Base-by-base conservation (phyloP, 2,329 filamentous ascomycete genomes). In the Volutella citrinella region DNA sequence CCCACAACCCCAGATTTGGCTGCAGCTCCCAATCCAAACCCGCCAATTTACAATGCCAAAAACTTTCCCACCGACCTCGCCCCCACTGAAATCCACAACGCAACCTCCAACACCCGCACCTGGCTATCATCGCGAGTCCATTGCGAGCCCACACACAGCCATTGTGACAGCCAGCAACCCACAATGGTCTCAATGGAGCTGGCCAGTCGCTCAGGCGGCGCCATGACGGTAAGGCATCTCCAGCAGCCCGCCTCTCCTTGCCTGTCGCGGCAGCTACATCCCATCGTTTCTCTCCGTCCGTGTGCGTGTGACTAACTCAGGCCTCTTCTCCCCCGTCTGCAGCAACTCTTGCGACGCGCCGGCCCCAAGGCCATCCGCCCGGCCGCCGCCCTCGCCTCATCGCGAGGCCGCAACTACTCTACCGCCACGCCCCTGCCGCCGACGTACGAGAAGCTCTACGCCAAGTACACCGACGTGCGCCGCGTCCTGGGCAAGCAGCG, bases 361-460 rank as follows among this genome's bases (percentile, higher is more conserved):
- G 52, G 56, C 45, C 60, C 49, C 39, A 58, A 45, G 45, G 50
- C 45, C 48, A 49, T 56, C 43, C 46, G 48, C 38, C 43, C 49
- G 22, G 43, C 45, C 24, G 36, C 42, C 13, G 34, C 42, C 36
- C 25, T 51, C 31, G 47, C 60, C 41, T 49, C 60, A 27, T 45
- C 50, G 7, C 56, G 60, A 29, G 42, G 46, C 29, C 55, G 60
- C 30, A 43, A 46, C 31, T 65, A 68, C 42, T 70, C 67, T 27
- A 63, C 59, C 30, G 59, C 57, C 39, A 57, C 61, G 34, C 55
- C 64, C 10, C 66, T 76, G 25, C 69, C 74, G 13, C 86, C 88
- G 28, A 87, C 87, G 18, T 96, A 96, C 65, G 74, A 83, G 51
- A 89, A 83, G 64, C 84, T 95, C 32, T 75, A 90, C 57, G 76